Conservation (phyloP, 1,284 basidiomycete species). For the Ustilago shanxiensis region DNA sequence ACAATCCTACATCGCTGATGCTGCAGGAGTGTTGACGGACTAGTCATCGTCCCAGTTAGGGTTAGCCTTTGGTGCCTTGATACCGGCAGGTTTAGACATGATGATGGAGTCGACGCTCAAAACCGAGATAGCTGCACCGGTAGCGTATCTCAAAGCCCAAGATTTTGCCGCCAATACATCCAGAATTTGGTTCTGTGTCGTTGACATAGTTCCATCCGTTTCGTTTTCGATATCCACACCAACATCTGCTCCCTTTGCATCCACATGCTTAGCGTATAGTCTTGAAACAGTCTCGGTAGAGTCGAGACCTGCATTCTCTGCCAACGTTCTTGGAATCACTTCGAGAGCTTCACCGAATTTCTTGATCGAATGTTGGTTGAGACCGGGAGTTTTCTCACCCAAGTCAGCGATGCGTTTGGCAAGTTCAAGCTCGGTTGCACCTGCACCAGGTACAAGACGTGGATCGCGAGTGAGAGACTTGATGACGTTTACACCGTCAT, state of each 20-base stretch:
- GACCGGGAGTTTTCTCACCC: slow-evolving; percentile 87
- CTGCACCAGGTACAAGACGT: slow-evolving; percentile 91
- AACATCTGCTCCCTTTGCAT: slow-evolving; percentile 73
- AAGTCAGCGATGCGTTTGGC: slow-evolving; percentile 85
- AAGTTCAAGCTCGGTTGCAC: slow-evolving; percentile 92
- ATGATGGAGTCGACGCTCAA: slow-evolving; percentile 97
- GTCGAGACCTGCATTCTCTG: slow-evolving; percentile 95
- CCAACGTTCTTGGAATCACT: slow-evolving; percentile 90
- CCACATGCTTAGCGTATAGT: slow-evolving; percentile 85
- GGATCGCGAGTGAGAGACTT: slow-evolving; percentile 92
- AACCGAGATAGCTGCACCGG: slow-evolving; percentile 93
- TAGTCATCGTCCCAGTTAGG: slow-evolving; percentile 70
- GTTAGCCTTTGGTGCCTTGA: slow-evolving; percentile 68
- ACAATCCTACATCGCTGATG: not conserved
- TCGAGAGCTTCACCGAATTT: slow-evolving; percentile 91
- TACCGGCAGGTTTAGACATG: slow-evolving; percentile 75
- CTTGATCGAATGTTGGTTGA: slow-evolving; percentile 93
- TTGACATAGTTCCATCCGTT: slow-evolving; percentile 58
- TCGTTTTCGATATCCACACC: slow-evolving; percentile 88
- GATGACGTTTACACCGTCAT: slow-evolving; percentile 97
- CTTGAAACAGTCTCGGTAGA: slow-evolving; percentile 91
- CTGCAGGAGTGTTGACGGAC: not conserved
- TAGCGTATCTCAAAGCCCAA: slow-evolving; percentile 89
- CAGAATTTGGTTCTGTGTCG: slow-evolving; percentile 55
- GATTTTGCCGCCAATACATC: slow-evolving; percentile 89